Evolutionary conservation across 1,284 basidiomycete species (phyloP).

Genomic region (Vanrija sp.): DNA sequence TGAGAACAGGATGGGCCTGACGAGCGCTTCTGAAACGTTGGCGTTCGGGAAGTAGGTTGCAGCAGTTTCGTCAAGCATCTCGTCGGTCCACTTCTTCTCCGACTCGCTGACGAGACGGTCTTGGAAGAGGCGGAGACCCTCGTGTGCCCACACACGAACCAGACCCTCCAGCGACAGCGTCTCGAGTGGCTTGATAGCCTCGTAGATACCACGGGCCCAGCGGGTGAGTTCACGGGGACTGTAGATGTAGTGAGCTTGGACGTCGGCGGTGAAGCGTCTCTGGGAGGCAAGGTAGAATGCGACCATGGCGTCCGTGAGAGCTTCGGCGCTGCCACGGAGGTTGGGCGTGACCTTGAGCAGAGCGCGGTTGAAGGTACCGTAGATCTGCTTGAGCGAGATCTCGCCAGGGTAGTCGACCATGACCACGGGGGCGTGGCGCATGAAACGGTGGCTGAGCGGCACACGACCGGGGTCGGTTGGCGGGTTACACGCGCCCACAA

Average conservation of each 20-base stretch:
- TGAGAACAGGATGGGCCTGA: constrained; percentile 90
- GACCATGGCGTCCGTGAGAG: constrained; percentile 97
- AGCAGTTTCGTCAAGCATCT: constrained; percentile 79
- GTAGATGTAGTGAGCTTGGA: constrained; percentile 98
- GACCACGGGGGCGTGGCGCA: constrained; percentile 95
- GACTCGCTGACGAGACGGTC: constrained; percentile 91
- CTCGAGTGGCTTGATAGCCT: constrained; percentile 90
- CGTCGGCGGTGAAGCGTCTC: constrained; percentile 87
- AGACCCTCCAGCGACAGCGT: constrained; percentile 87
- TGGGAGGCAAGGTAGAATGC: constrained; percentile 92
- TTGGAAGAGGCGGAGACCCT: constrained; percentile 94
- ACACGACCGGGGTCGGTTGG: constrained; percentile 99
- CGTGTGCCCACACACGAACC: constrained; percentile 97
- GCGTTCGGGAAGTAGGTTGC: constrained; percentile 89
- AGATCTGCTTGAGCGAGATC: constrained; percentile 95
- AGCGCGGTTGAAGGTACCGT: constrained; percentile 97
- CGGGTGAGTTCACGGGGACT: constrained; percentile 97
- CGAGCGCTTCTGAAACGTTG: constrained; percentile 74
- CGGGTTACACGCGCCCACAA: constrained; percentile 98
- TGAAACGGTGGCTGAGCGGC: constrained; percentile 93
- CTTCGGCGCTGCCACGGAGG: constrained; percentile 86
- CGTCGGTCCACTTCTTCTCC: constrained; percentile 93
- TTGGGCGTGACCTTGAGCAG: constrained; percentile 93
- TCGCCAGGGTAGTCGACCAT: constrained; percentile 99
- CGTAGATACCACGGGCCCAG: constrained; percentile 97